Evolutionary conservation across 441 rosid species (phyloP).

Genomic region (Eruca vesicaria): DNA sequence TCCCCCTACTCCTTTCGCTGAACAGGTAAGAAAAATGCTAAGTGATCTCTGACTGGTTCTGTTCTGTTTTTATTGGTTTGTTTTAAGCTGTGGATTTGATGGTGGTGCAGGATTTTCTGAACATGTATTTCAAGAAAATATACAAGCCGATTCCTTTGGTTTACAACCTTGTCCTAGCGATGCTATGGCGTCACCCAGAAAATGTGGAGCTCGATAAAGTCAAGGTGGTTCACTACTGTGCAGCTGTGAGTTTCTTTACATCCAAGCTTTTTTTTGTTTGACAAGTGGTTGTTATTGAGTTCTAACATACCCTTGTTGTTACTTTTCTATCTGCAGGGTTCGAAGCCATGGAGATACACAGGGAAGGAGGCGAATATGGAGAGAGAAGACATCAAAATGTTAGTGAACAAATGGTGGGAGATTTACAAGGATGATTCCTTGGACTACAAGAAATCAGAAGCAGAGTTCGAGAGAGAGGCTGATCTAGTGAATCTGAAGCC

Average conservation of each 20-base stretch:
- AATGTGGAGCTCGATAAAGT: constrained; percentile 61
- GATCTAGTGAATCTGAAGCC: constrained; percentile 40
- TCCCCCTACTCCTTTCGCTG: constrained; percentile 59
- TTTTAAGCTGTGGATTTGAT: not conserved
- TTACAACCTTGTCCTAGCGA: constrained; percentile 62
- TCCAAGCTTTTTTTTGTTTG: not conserved
- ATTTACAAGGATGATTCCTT: constrained; percentile 53
- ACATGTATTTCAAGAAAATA: constrained; percentile 50
- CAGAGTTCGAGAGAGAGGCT: not conserved
- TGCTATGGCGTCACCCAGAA: constrained; percentile 80
- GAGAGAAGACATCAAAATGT: constrained; percentile 61
- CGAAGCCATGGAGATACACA: constrained; percentile 77
- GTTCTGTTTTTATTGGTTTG: not conserved
- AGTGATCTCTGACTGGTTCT: not conserved
- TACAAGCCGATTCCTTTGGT: constrained; percentile 55
- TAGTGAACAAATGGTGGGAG: constrained; percentile 66
- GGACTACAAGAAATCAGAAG: constrained; percentile 37
- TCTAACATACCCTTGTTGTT: not conserved
- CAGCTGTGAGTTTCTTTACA: constrained; percentile 43
- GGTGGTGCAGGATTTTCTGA: constrained; percentile 51
- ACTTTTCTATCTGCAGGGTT: constrained; percentile 36
- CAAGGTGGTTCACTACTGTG: constrained; percentile 69
- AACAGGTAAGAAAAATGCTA: constrained; percentile 40
- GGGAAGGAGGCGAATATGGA: constrained; percentile 62
- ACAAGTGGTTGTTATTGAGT: not conserved